Evolutionary conservation across 441 rosid species (phyloP), one percentile per base, ranked within the genome.

Genomic region (Aleurites moluccanus): DNA sequence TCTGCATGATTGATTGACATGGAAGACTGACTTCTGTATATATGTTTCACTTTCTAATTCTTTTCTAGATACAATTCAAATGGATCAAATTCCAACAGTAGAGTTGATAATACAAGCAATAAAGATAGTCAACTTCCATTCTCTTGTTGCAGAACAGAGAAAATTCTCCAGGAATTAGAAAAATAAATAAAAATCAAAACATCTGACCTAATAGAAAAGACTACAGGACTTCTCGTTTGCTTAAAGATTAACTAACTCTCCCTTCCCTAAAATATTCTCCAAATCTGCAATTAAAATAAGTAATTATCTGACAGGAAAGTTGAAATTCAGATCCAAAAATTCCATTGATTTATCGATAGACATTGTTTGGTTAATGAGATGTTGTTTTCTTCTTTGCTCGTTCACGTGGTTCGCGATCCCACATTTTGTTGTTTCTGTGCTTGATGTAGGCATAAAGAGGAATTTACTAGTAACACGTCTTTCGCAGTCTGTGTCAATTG

Each of bases 281-380:
- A 73, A 59, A 70, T 70, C 72, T 65, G 30, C 27, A 18, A 21
- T 50, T 65, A 23, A 27, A 53, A 30, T 55, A 13, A 64, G 63
- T 40, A 25, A 62, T 80, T 61, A 52, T 13, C 20, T 66, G 67
- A 42, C n/a, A 64, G 72, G 64, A n/a, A 57, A 67, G 77, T 35
- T 63, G 20, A 42, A 66, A 63, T 49, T 68, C 21, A 16, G 23
- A 33, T 72, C 53, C 8, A 38, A 65, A 0, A 76, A 78, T 56
- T 74, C 65, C 53, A 38, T 7, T 3, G 21, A n/a, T 23, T n/a
- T 21, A 23, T 21, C 10, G n/a, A 10, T 18, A 20, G 3, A 45
- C 0, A 3, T 45, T 45, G 35, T 23, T n/a, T 25, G n/a, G 33
- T 33, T 3, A 40, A 64, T 64, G 74, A 73, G 4, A 18, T 49